Conservation (phyloP, 2,329 filamentous ascomycete species). For the Aureobasidium sp. region DNA sequence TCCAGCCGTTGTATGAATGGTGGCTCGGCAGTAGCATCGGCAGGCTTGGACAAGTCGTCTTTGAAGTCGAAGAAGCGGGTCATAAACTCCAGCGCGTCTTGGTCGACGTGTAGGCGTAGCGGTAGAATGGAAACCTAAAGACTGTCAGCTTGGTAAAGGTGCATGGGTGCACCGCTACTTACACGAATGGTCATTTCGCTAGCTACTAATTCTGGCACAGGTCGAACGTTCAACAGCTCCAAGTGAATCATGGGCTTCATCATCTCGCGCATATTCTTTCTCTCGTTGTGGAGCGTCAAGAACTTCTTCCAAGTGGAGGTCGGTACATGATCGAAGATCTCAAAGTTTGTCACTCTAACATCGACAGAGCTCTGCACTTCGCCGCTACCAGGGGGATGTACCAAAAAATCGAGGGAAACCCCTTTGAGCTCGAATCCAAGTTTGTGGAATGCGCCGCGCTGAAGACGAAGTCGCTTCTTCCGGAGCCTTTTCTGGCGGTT, state of each 20-base stretch:
- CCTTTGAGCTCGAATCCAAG: conserved; percentile 89
- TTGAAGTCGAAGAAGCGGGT: conserved; percentile 98
- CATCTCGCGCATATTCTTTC: conserved; percentile 68
- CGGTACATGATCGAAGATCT: conserved; percentile 88
- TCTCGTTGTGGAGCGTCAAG: conserved; percentile 82
- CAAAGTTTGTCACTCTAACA: conserved; percentile 69
- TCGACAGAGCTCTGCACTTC: conserved; percentile 86
- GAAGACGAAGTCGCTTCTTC: conserved; percentile 54
- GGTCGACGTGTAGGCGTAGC: conserved; percentile 85
- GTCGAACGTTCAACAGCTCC: conserved; percentile 79
- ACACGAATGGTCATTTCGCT: conserved; percentile 80
- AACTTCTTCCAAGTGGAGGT: conserved; percentile 99
- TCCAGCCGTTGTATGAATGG: conserved; percentile 81
- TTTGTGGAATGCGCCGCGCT: conserved; percentile 84
- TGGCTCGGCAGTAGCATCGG: conserved; percentile 41
- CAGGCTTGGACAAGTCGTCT: conserved; percentile 49
- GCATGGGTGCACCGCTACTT: conserved; percentile 15
- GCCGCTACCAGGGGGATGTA: conserved; percentile 64
- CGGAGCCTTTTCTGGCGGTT: conserved; percentile 22
- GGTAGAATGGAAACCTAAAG: conserved; percentile 62
- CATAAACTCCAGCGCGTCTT: conserved; percentile 94
- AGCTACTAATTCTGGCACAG: conserved; percentile 72
- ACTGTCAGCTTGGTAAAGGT: conserved; percentile 16
- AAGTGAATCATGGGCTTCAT: conserved; percentile 84
- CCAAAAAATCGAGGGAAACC: conserved; percentile 70